A percentile compares a stretch with the other conserved stretches of the same genome.
phyloP scores from a whole-genome alignment of 139 green algal species.

The Micractinium sp. region DNA sequence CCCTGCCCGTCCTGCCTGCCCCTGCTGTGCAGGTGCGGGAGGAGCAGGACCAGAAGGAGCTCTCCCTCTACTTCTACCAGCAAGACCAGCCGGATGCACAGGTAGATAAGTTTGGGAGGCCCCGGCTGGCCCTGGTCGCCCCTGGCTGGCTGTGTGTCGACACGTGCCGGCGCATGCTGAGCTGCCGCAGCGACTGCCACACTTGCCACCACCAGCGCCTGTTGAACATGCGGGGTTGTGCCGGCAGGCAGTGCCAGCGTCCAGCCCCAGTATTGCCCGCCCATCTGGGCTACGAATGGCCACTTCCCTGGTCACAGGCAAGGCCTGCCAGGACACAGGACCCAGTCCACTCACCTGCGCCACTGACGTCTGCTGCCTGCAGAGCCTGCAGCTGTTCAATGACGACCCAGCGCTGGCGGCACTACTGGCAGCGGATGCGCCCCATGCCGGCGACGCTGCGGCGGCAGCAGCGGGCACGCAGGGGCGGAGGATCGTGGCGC shows the following conservation, averaged over 20 bases:
- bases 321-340: no score
- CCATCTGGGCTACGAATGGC: no score
- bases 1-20: background rate
- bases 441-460: background rate
- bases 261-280: no score
- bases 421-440: constrained; percentile 10
- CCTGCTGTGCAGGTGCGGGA: background rate
- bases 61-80: background rate
- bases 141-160: background rate
- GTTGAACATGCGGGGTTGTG: background rate
- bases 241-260: no score
- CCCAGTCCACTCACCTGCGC: background rate
- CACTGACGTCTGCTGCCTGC: background rate
- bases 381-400: background rate
- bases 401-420: constrained; percentile 18
- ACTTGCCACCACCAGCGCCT: no score
- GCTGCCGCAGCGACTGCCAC: background rate
- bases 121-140: background rate
- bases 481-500: background rate
- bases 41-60: background rate
- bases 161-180: background rate
- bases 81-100: background rate
- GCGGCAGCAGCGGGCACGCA: background rate
- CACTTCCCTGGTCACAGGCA: no score
- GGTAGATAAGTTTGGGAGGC: background rate